Evolutionary conservation across 331 rosid species (phyloP).

Genomic region (Prunus yedoensis): DNA sequence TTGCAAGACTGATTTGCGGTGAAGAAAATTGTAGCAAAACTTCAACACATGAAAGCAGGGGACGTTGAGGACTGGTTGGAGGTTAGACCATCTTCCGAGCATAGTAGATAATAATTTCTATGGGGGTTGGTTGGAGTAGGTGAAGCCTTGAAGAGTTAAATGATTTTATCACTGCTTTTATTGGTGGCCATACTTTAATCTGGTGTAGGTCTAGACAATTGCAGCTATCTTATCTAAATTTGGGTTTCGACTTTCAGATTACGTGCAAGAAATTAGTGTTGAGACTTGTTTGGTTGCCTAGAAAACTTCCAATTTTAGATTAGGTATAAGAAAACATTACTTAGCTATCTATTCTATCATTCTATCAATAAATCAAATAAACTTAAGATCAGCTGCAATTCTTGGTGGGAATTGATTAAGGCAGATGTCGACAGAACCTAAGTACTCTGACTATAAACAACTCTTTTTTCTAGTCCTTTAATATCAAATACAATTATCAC

Average conservation of each 20-base stretch:
- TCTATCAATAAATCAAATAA: too few relatives aligned
- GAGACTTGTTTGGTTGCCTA: slow-evolving; percentile 12
- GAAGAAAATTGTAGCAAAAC: neutral
- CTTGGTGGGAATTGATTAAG: neutral
- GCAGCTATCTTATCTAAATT: neutral
- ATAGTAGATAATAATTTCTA: neutral
- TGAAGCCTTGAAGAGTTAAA: slow-evolving; percentile 32
- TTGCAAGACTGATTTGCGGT: neutral
- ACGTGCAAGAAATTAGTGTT: slow-evolving; percentile 18
- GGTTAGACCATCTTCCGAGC: slow-evolving; percentile 20
- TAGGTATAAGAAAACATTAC: too few relatives aligned
- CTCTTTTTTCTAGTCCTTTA: neutral
- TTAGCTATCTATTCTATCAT: too few relatives aligned
- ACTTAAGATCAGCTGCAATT: neutral
- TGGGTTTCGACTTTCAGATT: neutral
- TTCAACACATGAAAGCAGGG: neutral
- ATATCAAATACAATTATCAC: too few relatives aligned
- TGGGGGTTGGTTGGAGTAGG: slow-evolving; percentile 43
- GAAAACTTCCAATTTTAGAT: neutral
- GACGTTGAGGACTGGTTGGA: slow-evolving; percentile 12
- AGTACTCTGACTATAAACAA: neutral
- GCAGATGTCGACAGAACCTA: neutral
- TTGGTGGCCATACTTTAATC: slow-evolving; percentile 24
- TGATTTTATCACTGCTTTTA: slow-evolving; percentile 6
- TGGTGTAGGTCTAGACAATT: neutral